phyloP scores from a whole-genome alignment of 2,329 filamentous ascomycete species.

The Cytospora mali region DNA sequence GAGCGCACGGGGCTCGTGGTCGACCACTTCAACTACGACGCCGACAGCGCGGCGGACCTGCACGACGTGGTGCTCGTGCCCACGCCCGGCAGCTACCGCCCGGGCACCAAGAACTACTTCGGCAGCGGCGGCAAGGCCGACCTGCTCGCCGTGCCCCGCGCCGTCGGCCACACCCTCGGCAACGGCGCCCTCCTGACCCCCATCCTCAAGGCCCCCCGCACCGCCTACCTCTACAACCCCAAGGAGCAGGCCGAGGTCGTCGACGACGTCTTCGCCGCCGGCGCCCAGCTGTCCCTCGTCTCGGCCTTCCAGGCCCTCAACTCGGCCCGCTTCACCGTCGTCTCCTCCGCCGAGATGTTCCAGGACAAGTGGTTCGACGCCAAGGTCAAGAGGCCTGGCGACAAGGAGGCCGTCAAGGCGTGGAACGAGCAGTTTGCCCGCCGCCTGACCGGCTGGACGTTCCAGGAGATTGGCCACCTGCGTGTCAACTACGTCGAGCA shows the following conservation, averaged over 20 bases:
- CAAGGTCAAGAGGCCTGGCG: conserved; percentile 65
- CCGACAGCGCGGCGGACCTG: conserved; percentile 71
- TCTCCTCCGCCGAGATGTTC: conserved; percentile 85
- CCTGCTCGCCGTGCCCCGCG: conserved; percentile 78
- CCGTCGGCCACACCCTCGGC: conserved; percentile 80
- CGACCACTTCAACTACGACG: conserved; percentile 95
- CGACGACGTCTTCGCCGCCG: conserved; percentile 84
- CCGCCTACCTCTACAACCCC: conserved; percentile 91
- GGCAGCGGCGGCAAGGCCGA: conserved; percentile 56
- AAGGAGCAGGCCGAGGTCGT: conserved; percentile 76
- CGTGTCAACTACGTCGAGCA: conserved; percentile 84
- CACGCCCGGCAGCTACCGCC: conserved; percentile 64
- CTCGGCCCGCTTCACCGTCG: conserved; percentile 82
- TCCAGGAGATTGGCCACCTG: conserved; percentile 90
- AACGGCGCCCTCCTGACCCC: conserved; percentile 76
- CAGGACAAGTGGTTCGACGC: conserved; percentile 88
- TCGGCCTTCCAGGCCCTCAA: conserved; percentile 89
- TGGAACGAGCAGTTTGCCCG: conserved; percentile 85
- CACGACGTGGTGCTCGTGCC: conserved; percentile 88
- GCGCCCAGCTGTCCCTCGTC: conserved; percentile 81
- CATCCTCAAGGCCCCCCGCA: conserved; percentile 78
- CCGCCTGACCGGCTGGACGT: conserved; percentile 89
- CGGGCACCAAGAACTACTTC: conserved; percentile 79
- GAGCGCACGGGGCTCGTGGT: conserved; percentile 86
- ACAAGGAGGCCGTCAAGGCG: conserved; percentile 59